These are phyloP conservation scores for Cryphonectria nitschkei DNA, from an alignment of 2,329 filamentous ascomycete genomes.

Conservation along the genomic window DNA sequence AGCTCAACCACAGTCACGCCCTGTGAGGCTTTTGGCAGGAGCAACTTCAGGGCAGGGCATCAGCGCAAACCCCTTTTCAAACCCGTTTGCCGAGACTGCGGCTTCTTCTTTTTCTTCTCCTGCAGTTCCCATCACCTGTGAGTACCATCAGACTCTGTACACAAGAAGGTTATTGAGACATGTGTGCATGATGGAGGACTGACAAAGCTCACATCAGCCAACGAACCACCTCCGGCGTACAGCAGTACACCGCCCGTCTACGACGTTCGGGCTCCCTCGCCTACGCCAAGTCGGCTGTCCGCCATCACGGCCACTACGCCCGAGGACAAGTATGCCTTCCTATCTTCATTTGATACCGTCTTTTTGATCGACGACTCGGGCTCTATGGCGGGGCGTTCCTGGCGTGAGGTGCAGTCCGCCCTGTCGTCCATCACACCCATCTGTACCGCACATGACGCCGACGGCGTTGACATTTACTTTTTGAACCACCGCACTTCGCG, in stretches of 20 bases:
- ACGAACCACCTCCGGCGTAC: slow-evolving; percentile 44
- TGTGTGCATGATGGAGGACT: not conserved
- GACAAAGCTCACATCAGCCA: slow-evolving; percentile 28
- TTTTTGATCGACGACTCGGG: slow-evolving; percentile 93
- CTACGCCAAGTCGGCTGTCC: slow-evolving; percentile 32
- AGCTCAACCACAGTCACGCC: slow-evolving; percentile 19
- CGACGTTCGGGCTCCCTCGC: slow-evolving; percentile 28
- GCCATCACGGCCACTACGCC: slow-evolving; percentile 41
- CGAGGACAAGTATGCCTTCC: slow-evolving; percentile 76
- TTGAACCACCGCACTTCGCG: slow-evolving; percentile 67
- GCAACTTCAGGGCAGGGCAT: slow-evolving; percentile 24
- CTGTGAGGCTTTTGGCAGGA: slow-evolving; percentile 20
- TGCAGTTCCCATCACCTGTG: slow-evolving; percentile 31
- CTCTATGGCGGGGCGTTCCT: slow-evolving; percentile 78
- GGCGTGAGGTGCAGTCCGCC: slow-evolving; percentile 73
- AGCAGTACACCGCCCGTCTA: slow-evolving; percentile 18
- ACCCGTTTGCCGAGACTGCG: slow-evolving; percentile 25
- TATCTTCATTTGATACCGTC: slow-evolving; percentile 80
- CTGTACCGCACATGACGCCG: slow-evolving; percentile 76
- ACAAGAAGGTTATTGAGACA: too few relatives aligned
- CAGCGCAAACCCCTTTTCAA: slow-evolving; percentile 31
- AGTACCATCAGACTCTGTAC: slow-evolving; percentile 16
- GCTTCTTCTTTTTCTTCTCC: not conserved
- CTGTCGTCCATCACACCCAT: slow-evolving; percentile 78
- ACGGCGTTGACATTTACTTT: slow-evolving; percentile 92